A percentile compares a stretch with the other conserved stretches of the same genome.
Conservation (phyloP, 352 stramenopile species). For the Bremia lactucae region DNA sequence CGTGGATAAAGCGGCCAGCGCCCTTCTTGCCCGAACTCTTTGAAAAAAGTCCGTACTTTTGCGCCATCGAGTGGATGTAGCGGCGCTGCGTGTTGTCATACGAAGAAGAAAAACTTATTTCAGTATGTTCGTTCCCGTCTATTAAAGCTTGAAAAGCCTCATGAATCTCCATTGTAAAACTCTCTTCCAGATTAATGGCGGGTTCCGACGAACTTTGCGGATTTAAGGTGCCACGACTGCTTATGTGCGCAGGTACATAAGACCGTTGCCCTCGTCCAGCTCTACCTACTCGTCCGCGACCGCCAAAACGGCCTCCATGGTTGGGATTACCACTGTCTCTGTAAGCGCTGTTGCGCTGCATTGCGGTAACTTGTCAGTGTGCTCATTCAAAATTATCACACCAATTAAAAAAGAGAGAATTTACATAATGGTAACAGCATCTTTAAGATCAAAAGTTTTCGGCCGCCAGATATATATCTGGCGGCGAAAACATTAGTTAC, state of each 20-base stretch:
- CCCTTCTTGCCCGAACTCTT: conserved; percentile 68
- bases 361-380: too few species aligned
- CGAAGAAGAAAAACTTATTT: conserved; percentile 56
- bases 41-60: conserved; percentile 74
- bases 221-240: not conserved
- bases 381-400: too few species aligned
- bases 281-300: conserved; percentile 5
- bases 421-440: too few species aligned
- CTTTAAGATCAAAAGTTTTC: too few species aligned
- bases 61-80: conserved; percentile 72
- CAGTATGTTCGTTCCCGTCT: conserved; percentile 38
- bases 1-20: conserved; percentile 56
- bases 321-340: conserved; percentile 1
- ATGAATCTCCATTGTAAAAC: conserved; percentile 62
- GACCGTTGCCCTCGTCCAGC: conserved; percentile 6
- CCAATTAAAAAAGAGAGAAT: too few species aligned
- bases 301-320: conserved; percentile 6
- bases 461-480: too few species aligned
- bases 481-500: too few species aligned
- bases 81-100: conserved; percentile 69
- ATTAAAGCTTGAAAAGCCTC: conserved; percentile 48
- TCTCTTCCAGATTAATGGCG: conserved; percentile 50
- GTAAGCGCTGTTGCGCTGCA: not conserved
- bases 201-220: conserved; percentile 6
- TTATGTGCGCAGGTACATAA: conserved; percentile 2